Evolutionary conservation across 2,329 filamentous ascomycete genomes (phyloP).

Genomic region (Aspergillus sergii): DNA sequence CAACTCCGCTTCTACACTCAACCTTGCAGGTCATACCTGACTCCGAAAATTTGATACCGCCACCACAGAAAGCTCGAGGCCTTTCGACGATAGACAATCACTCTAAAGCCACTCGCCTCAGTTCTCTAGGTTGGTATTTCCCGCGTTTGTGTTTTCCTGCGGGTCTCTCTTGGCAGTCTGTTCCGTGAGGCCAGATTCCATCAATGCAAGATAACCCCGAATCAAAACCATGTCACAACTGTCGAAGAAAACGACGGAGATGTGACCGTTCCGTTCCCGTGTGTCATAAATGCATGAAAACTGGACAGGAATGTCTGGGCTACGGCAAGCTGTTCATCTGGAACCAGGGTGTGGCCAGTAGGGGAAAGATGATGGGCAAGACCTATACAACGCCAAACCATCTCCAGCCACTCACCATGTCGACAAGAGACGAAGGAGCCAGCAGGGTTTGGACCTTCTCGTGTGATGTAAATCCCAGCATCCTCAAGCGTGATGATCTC

Average conservation of each 20-base stretch:
- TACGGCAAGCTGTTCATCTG: slow-evolving; percentile 17
- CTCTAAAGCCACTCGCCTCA: rapidly evolving
- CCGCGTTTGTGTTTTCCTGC: not conserved
- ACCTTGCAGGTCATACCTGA: not conserved
- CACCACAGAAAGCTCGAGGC: not conserved
- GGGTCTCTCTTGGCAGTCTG: not conserved
- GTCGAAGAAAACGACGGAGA: slow-evolving; percentile 11
- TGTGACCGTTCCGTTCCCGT: slow-evolving; percentile 10
- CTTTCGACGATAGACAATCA: not conserved
- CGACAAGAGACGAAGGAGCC: not conserved
- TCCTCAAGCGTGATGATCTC: not conserved
- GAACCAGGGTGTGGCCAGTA: slow-evolving; percentile 15
- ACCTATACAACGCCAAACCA: slow-evolving; percentile 1
- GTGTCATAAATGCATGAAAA: slow-evolving; percentile 7
- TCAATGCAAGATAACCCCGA: not conserved
- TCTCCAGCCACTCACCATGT: not conserved
- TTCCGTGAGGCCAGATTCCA: no score
- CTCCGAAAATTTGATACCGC: not conserved
- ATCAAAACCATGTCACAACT: slow-evolving; percentile 13
- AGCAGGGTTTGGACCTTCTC: not conserved
- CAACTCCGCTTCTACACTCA: not conserved
- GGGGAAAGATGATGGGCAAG: slow-evolving; percentile 20
- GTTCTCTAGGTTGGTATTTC: not conserved
- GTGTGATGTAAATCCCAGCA: not conserved
- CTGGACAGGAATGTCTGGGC: slow-evolving; percentile 13